phyloP scores from a whole-genome alignment of 495 filamentous ascomycete genomes.

The Podospora didyma region DNA sequence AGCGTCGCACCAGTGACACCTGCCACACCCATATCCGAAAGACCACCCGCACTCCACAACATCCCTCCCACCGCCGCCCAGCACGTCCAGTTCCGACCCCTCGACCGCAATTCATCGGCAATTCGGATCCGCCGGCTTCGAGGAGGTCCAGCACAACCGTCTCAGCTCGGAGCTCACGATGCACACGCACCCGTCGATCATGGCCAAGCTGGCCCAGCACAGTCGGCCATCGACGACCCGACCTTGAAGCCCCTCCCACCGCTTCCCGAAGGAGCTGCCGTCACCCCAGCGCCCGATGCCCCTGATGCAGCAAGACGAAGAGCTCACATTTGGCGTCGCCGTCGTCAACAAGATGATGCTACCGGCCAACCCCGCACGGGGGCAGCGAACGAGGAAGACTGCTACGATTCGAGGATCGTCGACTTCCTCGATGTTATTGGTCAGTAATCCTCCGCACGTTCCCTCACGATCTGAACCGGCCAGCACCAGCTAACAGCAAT shows the following conservation, averaged over 20 bases:
- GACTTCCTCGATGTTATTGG: conserved; percentile 71
- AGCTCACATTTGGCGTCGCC: not conserved
- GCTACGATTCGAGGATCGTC: conserved; percentile 54
- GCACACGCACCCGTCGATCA: not conserved
- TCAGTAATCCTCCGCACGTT: too few species aligned
- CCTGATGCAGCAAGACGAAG: not conserved
- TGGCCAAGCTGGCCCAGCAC: not conserved
- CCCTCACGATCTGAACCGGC: not conserved
- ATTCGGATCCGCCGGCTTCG: conserved; percentile 15
- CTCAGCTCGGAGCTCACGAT: not conserved
- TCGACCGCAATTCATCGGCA: conserved; percentile 10
- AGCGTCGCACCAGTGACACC: too few species aligned
- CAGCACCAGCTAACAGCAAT: not conserved
- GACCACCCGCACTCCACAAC: too few species aligned
- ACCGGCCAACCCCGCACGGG: not conserved
- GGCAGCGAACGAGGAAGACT: conserved; percentile 19
- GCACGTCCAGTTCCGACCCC: conserved; percentile 2
- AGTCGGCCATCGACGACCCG: too few species aligned
- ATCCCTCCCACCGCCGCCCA: conserved; percentile 6
- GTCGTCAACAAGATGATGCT: not conserved
- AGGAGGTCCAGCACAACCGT: not conserved
- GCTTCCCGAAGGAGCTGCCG: not conserved
- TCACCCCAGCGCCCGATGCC: not conserved
- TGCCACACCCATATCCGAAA: not conserved
- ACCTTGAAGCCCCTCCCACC: conserved; percentile 7